Evolutionary conservation across 352 stramenopile genomes (phyloP), one percentile per base, ranked within the genome.

Genomic region (Globisporangium spinosum): DNA sequence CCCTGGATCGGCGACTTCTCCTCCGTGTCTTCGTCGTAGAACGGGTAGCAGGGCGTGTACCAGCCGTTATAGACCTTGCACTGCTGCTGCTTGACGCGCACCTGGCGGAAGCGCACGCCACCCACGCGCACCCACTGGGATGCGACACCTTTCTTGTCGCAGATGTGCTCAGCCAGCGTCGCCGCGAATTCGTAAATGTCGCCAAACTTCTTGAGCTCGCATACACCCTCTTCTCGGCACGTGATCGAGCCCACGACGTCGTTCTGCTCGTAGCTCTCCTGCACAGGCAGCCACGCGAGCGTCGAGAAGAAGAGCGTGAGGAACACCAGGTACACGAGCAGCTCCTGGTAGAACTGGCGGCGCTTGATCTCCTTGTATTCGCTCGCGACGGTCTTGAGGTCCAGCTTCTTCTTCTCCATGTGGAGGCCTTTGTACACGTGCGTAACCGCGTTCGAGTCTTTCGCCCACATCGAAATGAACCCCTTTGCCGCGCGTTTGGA

Each of bases 341-440:
- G 76, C 60, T 96, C 89, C 67, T 96, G 83, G 81, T 96, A 96
- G 61, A 96, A 96, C 74, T 95, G 85, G 9, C 82, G 74, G 7
- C 89, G 87, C 72, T 93, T 94, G 62, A 91, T 87, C 75, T 96
- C 85, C 64, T 95, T 96, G 76, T 93, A 96, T 72, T 96, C 84
- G 58, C 85, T 71, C 35, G 83, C 78, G 13, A 96, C 83, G 17
- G 74, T 80, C 53, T 86, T 76, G 9, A 96, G 66, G 45, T 95
- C 81, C 27, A 96, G 75, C 59, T 96, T 96, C 72, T 95, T 96
- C 77, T 96, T 96, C 71, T 96, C 86, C 82, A 96, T 93, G 65
- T 94, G 87, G 64, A 96, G 89, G 8, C 88, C 88, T 34, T 89
- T 85, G 80, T 92, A 90, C 40, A 93, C 75, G 66, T 90, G 77